A percentile compares a stretch with the other conserved stretches of the same genome.
Conservation (phyloP, 2,329 filamentous ascomycete species). For the Thermomyces lanuginosus region DNA sequence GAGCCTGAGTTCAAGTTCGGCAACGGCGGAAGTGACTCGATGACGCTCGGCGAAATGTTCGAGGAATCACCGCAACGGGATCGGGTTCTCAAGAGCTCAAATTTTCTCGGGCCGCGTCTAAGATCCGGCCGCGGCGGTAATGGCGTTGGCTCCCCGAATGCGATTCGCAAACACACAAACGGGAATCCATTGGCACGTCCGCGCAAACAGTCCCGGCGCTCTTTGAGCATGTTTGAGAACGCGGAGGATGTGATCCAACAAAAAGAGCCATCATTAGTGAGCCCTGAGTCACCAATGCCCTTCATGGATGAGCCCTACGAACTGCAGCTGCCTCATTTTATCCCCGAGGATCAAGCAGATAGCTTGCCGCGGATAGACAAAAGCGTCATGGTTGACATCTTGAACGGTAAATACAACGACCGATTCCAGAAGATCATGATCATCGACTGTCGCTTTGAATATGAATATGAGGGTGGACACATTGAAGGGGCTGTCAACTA, state of each 20-base stretch:
- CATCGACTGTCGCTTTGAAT: conserved; percentile 95
- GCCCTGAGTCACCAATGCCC: conserved; percentile 47
- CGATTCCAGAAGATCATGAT: conserved; percentile 68
- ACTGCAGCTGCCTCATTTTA: conserved; percentile 68
- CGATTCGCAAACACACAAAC: conserved; percentile 48
- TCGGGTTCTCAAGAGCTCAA: conserved; percentile 42
- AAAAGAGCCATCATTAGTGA: conserved; percentile 44
- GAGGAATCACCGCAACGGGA: conserved; percentile 63
- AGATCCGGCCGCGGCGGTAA: conserved; percentile 49
- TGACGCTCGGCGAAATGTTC: conserved; percentile 68
- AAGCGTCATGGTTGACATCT: conserved; percentile 65
- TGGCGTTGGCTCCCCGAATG: conserved; percentile 53
- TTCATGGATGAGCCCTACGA: conserved; percentile 63
- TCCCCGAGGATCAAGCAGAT: conserved; percentile 63
- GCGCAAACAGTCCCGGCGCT: conserved; percentile 77
- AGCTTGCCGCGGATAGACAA: conserved; percentile 74
- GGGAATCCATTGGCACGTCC: conserved; percentile 54
- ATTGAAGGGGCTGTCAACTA: conserved; percentile 89
- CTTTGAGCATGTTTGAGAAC: conserved; percentile 94
- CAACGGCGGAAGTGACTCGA: conserved; percentile 38
- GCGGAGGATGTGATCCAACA: conserved; percentile 74
- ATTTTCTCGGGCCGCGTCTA: conserved; percentile 42
- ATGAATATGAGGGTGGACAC: conserved; percentile 93
- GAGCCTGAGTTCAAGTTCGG: conserved; percentile 64
- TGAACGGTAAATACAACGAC: conserved; percentile 67